phyloP scores from a whole-genome alignment of 139 green algal genomes.

The Zygnema circumcarinatum region DNA sequence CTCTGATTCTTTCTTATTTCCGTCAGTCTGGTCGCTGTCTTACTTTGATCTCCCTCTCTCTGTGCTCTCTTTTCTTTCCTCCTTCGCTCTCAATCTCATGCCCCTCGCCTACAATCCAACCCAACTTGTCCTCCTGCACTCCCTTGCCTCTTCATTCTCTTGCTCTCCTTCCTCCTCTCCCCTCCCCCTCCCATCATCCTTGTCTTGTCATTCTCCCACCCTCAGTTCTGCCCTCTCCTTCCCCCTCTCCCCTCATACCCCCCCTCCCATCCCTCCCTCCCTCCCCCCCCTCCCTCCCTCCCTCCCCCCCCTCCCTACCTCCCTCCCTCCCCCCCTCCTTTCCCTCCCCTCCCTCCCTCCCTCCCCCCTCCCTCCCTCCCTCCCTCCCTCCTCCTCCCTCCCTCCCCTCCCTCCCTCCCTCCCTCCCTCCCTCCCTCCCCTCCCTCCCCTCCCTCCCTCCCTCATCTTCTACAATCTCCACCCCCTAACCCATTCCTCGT shows the following conservation, averaged over 20 bases:
- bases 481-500: background rate
- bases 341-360: background rate
- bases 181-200: background rate
- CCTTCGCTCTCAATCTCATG: background rate
- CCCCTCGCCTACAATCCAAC: background rate
- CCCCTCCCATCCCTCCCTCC: background rate
- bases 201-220: background rate
- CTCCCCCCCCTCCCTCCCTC: background rate
- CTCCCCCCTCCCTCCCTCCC: background rate
- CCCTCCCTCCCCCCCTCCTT: background rate
- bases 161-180: too few relatives aligned
- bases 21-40: background rate
- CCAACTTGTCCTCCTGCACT: background rate
- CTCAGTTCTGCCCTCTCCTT: background rate
- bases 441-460: background rate
- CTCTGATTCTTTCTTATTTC: too few relatives aligned
- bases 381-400: background rate
- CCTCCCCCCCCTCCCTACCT: background rate
- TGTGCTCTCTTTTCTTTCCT: background rate
- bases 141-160: background rate
- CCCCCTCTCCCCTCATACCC: background rate
- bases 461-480: background rate
- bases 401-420: background rate
- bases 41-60: background rate
- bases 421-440: background rate